Evolutionary conservation across 177 flowering plant genomes (phyloP), one percentile per base, ranked within the genome.

Genomic region (Telopea speciosissima): DNA sequence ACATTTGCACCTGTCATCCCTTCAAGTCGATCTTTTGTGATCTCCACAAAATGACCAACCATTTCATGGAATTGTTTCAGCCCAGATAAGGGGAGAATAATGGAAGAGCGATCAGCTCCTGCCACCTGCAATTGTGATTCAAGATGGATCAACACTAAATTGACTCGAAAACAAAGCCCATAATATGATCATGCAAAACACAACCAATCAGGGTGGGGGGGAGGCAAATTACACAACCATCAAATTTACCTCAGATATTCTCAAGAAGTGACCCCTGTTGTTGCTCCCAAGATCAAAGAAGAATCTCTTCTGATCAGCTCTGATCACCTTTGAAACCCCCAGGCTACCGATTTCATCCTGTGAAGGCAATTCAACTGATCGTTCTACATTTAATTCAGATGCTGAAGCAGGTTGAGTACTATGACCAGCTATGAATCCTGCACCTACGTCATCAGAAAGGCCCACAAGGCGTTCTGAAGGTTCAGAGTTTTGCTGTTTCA

Each of bases 211-310:
- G 31, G 31, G 31, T 28, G 31, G 31, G 31, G 31, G 31, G 31
- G 31, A 28, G 31, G 31, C 59, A 31, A 28, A 68, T 60, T 66
- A 19, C 49, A 52, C 25, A 59, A 45, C 22, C 65, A 24, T 8
- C 17, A 22, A 8, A 31, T 64, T 31, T 45, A 91, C 98, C 93
- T 94, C 98, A 58, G 97, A 94, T 77, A 94, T 94, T 79, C 85
- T 88, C 74, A 94, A 79, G 80, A 89, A 92, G 76, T 94, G 93
- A 21, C 97, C 98, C 74, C 98, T 80, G 82, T 88, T 94, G 83
- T 94, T 94, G 86, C 83, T 92, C 23, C 98, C 98, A 25, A 94
- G 91, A 79, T 94, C 98, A 84, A 92, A 94, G 86, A 94, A 94
- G 82, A 94, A 94, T 71, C 94, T 86, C 84, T 94, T 94, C 68